Evolutionary conservation across 2,329 filamentous ascomycete genomes (phyloP).

Genomic region (Diaporthe aspalathi): DNA sequence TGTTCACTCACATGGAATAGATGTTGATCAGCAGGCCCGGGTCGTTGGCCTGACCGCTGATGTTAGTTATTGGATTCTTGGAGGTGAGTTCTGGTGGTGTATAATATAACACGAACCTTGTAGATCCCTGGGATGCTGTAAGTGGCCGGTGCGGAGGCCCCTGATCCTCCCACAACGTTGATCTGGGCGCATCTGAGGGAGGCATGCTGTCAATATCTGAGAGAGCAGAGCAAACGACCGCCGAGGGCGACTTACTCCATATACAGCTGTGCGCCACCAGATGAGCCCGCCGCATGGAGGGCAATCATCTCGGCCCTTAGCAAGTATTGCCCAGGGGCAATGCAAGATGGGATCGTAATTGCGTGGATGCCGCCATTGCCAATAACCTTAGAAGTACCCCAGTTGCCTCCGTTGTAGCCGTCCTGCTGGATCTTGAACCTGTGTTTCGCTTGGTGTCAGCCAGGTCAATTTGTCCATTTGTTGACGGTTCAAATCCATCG

Average conservation of each 20-base stretch:
- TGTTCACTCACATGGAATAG: conserved; percentile 32
- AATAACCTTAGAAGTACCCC: conserved; percentile 58
- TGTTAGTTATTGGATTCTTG: background rate
- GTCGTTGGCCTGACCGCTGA: conserved; percentile 17
- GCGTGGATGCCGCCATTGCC: conserved; percentile 54
- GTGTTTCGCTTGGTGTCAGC: background rate
- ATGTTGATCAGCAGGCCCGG: conserved; percentile 35
- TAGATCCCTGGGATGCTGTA: conserved; percentile 37
- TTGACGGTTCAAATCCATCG: no score
- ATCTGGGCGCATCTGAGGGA: conserved; percentile 43
- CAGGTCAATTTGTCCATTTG: background rate
- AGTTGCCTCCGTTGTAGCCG: conserved; percentile 54
- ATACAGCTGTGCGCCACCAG: conserved; percentile 47
- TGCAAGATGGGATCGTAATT: conserved; percentile 46
- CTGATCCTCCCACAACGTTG: conserved; percentile 45
- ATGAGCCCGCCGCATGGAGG: conserved; percentile 44
- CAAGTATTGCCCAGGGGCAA: conserved; percentile 48
- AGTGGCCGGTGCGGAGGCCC: conserved; percentile 14
- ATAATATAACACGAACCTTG: conserved; percentile 12
- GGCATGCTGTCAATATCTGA: background rate
- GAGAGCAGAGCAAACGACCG: no score
- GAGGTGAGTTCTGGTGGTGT: background rate
- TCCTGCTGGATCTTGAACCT: conserved; percentile 56
- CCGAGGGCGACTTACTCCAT: conserved; percentile 22
- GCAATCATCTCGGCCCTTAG: conserved; percentile 48